phyloP scores from a whole-genome alignment of 2,329 filamentous ascomycete species.

The Acrocalymma vagum region DNA sequence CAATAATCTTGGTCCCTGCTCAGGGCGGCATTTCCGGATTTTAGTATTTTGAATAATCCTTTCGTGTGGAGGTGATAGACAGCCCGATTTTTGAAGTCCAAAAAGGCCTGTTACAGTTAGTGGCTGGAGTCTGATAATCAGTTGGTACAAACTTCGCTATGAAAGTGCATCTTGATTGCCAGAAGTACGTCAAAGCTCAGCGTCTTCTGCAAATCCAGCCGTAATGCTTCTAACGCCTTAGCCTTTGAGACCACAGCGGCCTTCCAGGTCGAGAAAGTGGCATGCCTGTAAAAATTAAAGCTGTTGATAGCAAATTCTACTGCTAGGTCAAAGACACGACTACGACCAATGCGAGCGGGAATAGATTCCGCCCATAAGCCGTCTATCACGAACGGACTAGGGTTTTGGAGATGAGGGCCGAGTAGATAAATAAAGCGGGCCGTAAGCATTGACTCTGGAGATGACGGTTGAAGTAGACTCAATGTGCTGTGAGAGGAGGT shows the following conservation, averaged over 20 bases:
- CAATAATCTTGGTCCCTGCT: conserved; percentile 1
- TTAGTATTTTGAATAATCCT: conserved; percentile 3
- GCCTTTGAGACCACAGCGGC: conserved; percentile 2
- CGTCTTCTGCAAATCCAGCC: neutral
- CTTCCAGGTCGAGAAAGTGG: conserved; percentile 1
- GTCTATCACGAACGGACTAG: conserved; percentile 7
- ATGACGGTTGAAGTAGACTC: neutral
- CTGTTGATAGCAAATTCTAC: conserved; percentile 15
- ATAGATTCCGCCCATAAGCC: conserved; percentile 11
- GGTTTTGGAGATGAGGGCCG: conserved; percentile 1
- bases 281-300: conserved; percentile 2
- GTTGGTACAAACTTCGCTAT: conserved; percentile 6
- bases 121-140: neutral
- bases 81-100: conserved; percentile 4
- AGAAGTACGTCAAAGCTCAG: conserved; percentile 5
- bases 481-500: no score
- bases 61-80: conserved; percentile 3
- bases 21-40: conserved; percentile 1
- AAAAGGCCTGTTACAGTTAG: conserved; percentile 8
- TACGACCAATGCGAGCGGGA: conserved; percentile 9
- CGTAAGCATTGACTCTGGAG: conserved; percentile 7
- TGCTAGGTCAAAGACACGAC: conserved; percentile 7
- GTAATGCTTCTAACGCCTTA: conserved; percentile 9
- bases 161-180: conserved; percentile 13
- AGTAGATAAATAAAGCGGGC: conserved; percentile 11